phyloP scores from a whole-genome alignment of 148 eudicot species.

The Rhododendron henanense region DNA sequence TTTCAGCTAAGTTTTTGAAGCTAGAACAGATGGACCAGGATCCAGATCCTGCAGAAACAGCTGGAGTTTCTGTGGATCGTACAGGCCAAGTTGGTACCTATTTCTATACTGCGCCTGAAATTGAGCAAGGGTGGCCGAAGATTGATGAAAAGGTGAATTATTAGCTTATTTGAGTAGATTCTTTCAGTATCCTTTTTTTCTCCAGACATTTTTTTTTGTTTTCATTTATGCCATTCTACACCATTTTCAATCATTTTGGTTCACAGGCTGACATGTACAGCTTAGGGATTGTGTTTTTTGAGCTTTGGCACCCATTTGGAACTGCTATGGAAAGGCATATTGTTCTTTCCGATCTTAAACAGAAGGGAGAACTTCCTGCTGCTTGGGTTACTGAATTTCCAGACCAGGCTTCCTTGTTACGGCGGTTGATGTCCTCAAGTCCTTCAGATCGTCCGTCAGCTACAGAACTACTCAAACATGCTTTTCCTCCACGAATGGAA shows the following conservation, averaged over 20 bases:
- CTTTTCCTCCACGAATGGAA: conserved; percentile 96
- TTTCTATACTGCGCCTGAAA: conserved; percentile 96
- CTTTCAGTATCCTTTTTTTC: not conserved
- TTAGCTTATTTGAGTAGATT: conserved; percentile 8
- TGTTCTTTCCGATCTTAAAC: conserved; percentile 81
- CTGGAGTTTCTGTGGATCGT: conserved; percentile 77
- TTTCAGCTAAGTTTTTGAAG: conserved; percentile 90
- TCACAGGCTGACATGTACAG: conserved; percentile 96
- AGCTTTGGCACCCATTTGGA: conserved; percentile 91
- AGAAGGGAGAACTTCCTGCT: conserved; percentile 71
- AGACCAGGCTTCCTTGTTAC: conserved; percentile 74
- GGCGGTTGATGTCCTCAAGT: conserved; percentile 66
- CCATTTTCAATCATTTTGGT: conserved; percentile 6
- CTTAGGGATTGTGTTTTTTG: conserved; percentile 86
- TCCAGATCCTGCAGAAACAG: conserved; percentile 56
- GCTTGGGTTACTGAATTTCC: conserved; percentile 81
- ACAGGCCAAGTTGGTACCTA: conserved; percentile 96
- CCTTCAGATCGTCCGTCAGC: conserved; percentile 98
- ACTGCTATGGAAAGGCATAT: conserved; percentile 95
- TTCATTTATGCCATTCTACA: not conserved
- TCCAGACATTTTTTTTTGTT: not conserved
- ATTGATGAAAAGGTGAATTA: conserved; percentile 80
- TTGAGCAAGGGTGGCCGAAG: conserved; percentile 98
- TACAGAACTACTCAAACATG: conserved; percentile 76
- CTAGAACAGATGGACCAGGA: conserved; percentile 91